Conservation (phyloP, 768 basidiomycete species). For the Lactarius indigo region DNA sequence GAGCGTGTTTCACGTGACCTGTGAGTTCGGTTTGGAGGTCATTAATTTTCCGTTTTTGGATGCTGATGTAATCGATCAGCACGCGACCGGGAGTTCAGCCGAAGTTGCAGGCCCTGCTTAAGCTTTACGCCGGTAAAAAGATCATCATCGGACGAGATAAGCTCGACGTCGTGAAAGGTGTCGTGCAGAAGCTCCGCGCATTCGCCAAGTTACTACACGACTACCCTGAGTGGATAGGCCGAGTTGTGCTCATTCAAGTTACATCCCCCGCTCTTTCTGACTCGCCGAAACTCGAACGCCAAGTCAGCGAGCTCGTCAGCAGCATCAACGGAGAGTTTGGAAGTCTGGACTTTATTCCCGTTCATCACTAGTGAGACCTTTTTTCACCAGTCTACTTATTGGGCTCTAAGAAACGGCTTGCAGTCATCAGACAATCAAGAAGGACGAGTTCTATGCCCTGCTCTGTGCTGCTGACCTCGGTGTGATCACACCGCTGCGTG, state of each 20-base stretch:
- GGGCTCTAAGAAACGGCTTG: background rate
- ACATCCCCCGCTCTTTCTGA: slow-evolving; percentile 92
- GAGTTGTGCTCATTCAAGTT: slow-evolving; percentile 86
- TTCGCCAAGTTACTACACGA: slow-evolving; percentile 92
- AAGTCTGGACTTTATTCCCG: slow-evolving; percentile 89
- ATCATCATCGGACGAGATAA: slow-evolving; percentile 98
- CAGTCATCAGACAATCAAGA: slow-evolving; percentile 95
- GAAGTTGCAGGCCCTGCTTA: slow-evolving; percentile 80
- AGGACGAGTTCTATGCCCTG: slow-evolving; percentile 97
- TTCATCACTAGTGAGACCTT: slow-evolving; percentile 88
- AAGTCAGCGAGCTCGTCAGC: slow-evolving; percentile 90
- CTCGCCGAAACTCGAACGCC: slow-evolving; percentile 88
- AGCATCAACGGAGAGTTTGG: slow-evolving; percentile 97
- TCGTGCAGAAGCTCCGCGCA: slow-evolving; percentile 95
- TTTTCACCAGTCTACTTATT: background rate
- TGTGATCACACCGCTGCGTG: slow-evolving; percentile 91
- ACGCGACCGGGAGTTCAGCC: slow-evolving; percentile 79
- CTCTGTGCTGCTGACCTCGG: slow-evolving; percentile 91
- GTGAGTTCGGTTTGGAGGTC: slow-evolving; percentile 38
- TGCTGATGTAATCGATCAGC: slow-evolving; percentile 33
- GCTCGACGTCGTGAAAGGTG: slow-evolving; percentile 97
- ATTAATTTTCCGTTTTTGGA: background rate
- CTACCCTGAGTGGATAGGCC: slow-evolving; percentile 94
- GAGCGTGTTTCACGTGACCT: slow-evolving; percentile 76
- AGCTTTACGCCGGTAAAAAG: slow-evolving; percentile 93